Conservation (phyloP, 257 asterid species). For the Solanum neorickii region DNA sequence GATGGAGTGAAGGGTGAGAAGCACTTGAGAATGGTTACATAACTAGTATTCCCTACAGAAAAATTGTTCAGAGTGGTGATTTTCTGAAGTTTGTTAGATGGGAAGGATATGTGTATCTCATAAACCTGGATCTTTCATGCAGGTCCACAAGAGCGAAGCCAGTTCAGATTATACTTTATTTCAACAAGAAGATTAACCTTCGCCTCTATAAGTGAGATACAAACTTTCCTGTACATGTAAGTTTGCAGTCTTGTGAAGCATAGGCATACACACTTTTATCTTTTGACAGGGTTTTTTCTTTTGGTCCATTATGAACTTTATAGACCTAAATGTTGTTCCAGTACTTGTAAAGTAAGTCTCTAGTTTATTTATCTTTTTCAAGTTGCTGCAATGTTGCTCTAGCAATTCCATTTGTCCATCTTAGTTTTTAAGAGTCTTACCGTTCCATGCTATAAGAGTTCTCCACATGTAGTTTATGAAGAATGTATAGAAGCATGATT, state of each 20-base stretch:
- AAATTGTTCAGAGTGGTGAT: not conserved
- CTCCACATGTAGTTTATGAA: not conserved
- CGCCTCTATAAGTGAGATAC: not conserved
- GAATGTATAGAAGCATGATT: not conserved
- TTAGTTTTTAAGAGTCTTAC: not conserved
- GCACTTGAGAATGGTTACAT: not conserved
- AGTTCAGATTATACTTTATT: conserved; percentile 62
- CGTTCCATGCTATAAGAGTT: not conserved
- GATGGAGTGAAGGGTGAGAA: not conserved
- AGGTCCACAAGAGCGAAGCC: conserved; percentile 67
- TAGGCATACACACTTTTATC: not conserved
- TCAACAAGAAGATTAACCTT: conserved; percentile 52
- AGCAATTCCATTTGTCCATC: not conserved
- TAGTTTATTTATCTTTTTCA: not conserved
- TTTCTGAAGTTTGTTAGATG: not conserved
- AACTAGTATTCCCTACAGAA: not conserved
- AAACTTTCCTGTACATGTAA: not conserved
- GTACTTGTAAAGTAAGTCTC: not conserved
- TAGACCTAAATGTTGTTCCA: not conserved
- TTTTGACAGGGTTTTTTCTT: not conserved
- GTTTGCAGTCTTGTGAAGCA: not conserved
- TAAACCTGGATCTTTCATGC: conserved; percentile 10
- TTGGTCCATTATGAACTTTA: not conserved
- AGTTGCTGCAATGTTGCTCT: not conserved
- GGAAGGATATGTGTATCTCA: not conserved